Evolutionary conservation across 2,329 filamentous ascomycete species (phyloP), one percentile per base, ranked within the genome.

Genomic region (Phialophora macrospora): DNA sequence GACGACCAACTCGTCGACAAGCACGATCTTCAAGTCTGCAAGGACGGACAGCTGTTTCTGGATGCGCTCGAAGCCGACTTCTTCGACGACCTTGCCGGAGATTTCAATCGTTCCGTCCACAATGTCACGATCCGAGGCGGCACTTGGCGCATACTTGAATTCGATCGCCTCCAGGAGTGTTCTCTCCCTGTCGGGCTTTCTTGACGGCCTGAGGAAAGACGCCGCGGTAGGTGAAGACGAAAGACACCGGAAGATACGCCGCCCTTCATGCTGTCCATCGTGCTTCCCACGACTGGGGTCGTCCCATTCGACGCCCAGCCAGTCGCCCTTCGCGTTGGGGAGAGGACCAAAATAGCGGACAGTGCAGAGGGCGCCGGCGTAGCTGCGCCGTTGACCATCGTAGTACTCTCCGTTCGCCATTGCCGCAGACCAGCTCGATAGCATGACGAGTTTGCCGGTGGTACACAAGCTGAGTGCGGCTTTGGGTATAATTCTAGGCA

Each of bases 261-360:
- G 82, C 66, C 90, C 92, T 69, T 90, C 88, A 78, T 96, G 88
- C 67, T 89, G 88, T 65, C 95, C 95, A 74, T 94, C 87, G 78
- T 99, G 93, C 81, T 97, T 98, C 67, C 95, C 95, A 73, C 93
- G 85, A 44, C 83, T 84, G 63, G 88, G 81, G 76, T 97, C 91
- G 78, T 98, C 94, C 95, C 95, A 99, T 84, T 99, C 95, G 55
- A 98, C 92, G 55, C 95, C 95, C 38, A 98, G 84, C 93, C 94
- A 98, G 68, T 85, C 82, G 56, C 92, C 91, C 51, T 85, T 83
- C 8, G 92, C 93, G 71, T 90, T 91, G 58, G 86, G 83, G 7
- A 98, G 90, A 38, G 84, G 77, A 52, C 95, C 95, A 67, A 91
- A 80, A 75, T 93, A 98, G 67, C 92, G 88, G 64, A 98, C 85